Base-by-base conservation (phyloP, 768 basidiomycete species). In the Trametopsis cervina region DNA sequence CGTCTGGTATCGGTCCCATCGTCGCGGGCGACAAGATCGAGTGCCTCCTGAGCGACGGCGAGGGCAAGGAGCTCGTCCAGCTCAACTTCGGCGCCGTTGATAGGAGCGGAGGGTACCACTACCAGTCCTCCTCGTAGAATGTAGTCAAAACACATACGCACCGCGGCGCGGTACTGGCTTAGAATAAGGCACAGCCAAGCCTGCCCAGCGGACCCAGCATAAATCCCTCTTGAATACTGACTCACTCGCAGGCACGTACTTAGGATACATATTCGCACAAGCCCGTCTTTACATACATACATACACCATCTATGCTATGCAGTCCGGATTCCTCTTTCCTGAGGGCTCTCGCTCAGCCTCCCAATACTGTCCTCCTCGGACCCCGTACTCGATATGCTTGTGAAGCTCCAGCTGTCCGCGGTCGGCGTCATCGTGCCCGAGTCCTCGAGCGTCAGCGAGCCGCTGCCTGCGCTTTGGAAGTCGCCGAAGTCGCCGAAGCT, bases 1-100 rank as follows among this genome's bases (percentile, higher is more conserved):
- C 95, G 1, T 77, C 85, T 0, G 95, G 95, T 15, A 92, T 97
- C 3, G 91, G 93, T 17, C 80, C 83, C 1, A 61, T 97, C 47
- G 51, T 61, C 0, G 76, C 83, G 2, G 90, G 89, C 0, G 93
- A 98, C 68, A 74, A 70, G 23, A 75, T 98, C 51, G 78, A 82
- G 52, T 96, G 91, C 49, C 68, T 74, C 3, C 65, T 98, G 40
- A 68, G 76, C 4, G 80, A 83, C 52, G 25, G 12, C 29, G 60
- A 63, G 0, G 76, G 80, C 22, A 71, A 80, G 47, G 67, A 77
- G 42, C 65, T 97, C 17, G 73, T 78, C 22, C 68, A 69, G 21
- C 72, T 94, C 36, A 65, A 77, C 38, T 89, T 95, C 57, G 69
- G 73, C 13, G 82, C 80, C 11, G 71, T 80, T 13, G 69, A 77